Base-by-base conservation (phyloP, 306 rosid genomes). In the Prunus mongolica region DNA sequence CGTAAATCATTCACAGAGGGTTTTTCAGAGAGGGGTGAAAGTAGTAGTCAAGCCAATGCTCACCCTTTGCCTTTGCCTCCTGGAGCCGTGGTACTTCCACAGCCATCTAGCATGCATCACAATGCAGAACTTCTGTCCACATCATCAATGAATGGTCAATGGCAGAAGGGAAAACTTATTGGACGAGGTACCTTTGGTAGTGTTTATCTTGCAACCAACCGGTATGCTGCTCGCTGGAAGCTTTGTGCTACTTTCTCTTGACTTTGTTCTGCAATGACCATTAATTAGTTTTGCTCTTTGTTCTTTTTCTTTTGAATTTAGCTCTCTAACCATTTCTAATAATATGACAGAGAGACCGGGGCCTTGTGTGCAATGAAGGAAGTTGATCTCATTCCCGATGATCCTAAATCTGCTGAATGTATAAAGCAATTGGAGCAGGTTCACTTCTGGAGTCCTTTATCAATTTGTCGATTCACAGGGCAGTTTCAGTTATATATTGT, bases 361-460 rank as follows among this genome's bases (percentile, higher is more conserved):
- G 97, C 98, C 76, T 90, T 91, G 19, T 94, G 98, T 81, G 98
- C 98, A 51, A 82, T 94, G 97, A 94, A 94, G 86, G 98, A 90
- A 86, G 98, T 94, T 77, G 97, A 94, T 65, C 82, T 94, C 81
- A 87, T 94, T 83, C 93, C 85, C 15, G 97, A 94, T 86, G 98
- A 91, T 83, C 89, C 97, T 77, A 91, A 94, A 75, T 89, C 89
- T 83, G 89, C 91, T 45, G 97, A 91, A 79, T 75, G 89, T 85
- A 81, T 90, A 60, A 94, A 89, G 89, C 98, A 91, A 75, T 87
- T 94, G 65, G 91, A 94, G 78, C 98, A 94, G 97, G 98, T 94
- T 46, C 10, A 71, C 61, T 79, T 70, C 79, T 76, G 46, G 24
- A 67, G 69, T 80, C 74, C 63, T 79, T 69, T 83, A 16, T 50